phyloP scores from a whole-genome alignment of 2,329 filamentous ascomycete genomes.

The Phaeosphaeria sp. region DNA sequence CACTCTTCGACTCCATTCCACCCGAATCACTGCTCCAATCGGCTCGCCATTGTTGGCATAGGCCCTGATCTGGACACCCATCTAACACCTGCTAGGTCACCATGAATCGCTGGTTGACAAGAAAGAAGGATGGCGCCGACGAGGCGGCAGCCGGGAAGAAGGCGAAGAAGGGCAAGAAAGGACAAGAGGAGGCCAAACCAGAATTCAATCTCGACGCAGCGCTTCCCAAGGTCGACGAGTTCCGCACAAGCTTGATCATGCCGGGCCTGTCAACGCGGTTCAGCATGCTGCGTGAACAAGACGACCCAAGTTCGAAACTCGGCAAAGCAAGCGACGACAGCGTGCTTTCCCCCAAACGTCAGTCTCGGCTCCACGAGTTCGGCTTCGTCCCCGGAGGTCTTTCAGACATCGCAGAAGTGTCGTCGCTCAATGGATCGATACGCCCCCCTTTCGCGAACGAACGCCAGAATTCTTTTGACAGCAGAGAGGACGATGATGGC shows the following conservation, averaged over 20 bases:
- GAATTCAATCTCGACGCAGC: constrained; percentile 76
- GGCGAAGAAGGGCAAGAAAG: constrained; percentile 59
- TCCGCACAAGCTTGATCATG: constrained; percentile 95
- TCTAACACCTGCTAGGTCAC: constrained; percentile 33
- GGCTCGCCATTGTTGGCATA: constrained; percentile 11
- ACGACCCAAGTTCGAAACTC: constrained; percentile 85
- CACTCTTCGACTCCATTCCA: neutral
- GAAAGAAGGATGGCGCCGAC: constrained; percentile 65
- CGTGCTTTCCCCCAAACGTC: constrained; percentile 81
- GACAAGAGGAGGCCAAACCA: constrained; percentile 62
- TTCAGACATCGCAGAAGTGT: constrained; percentile 88
- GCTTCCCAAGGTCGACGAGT: constrained; percentile 84
- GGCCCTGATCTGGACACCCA: neutral
- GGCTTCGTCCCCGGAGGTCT: constrained; percentile 67
- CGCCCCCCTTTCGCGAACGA: constrained; percentile 66
- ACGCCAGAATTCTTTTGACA: constrained; percentile 70
- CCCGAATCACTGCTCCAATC: constrained; percentile 10
- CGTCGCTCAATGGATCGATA: constrained; percentile 67
- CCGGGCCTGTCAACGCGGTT: constrained; percentile 92
- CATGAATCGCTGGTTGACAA: constrained; percentile 81
- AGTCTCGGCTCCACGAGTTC: constrained; percentile 78
- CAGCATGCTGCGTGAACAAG: constrained; percentile 94
- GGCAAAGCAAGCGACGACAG: constrained; percentile 97
- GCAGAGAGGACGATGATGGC: constrained; percentile 70
- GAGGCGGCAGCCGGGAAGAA: constrained; percentile 37